A percentile compares a stretch with the other conserved stretches of the same genome.
Evolutionary conservation across 2,329 filamentous ascomycete genomes (phyloP).

Genomic region (Hortaea werneckii): DNA sequence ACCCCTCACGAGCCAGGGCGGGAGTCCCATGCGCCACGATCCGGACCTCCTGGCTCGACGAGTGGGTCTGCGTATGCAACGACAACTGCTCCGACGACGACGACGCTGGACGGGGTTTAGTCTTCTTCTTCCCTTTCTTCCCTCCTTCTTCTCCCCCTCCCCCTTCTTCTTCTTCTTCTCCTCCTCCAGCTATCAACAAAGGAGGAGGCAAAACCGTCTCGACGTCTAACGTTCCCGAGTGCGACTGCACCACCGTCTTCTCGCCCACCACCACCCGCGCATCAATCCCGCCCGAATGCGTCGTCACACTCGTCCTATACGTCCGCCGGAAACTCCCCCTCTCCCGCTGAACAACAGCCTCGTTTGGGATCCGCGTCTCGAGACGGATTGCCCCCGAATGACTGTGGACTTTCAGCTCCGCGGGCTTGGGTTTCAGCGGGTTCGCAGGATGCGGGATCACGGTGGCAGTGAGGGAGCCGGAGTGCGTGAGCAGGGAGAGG

Average conservation of each 20-base stretch:
- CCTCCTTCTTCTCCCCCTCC: too few relatives aligned
- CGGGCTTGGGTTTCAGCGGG: not conserved
- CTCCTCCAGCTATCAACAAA: too few relatives aligned
- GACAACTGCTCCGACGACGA: not conserved
- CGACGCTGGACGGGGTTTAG: not conserved
- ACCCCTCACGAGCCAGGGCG: too few relatives aligned
- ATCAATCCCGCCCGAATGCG: not conserved
- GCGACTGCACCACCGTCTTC: not conserved
- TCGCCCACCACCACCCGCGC: not conserved
- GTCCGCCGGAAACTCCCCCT: not conserved
- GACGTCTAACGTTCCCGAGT: not conserved
- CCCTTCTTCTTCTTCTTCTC: too few relatives aligned
- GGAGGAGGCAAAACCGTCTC: not conserved
- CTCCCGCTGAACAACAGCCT: not conserved
- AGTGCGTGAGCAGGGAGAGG: not conserved
- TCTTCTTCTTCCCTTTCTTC: not conserved
- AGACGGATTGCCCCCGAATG: not conserved
- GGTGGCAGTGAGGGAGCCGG: not conserved
- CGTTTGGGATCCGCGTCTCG: not conserved
- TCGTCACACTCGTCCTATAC: not conserved
- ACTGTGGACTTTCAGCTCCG: not conserved
- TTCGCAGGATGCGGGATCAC: not conserved
- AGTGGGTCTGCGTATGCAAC: not conserved
- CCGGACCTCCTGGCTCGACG: not conserved
- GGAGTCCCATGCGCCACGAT: not conserved